Evolutionary conservation across 768 basidiomycete genomes (phyloP), one percentile per base, ranked within the genome.

Genomic region (Tricholoma furcatifolium): DNA sequence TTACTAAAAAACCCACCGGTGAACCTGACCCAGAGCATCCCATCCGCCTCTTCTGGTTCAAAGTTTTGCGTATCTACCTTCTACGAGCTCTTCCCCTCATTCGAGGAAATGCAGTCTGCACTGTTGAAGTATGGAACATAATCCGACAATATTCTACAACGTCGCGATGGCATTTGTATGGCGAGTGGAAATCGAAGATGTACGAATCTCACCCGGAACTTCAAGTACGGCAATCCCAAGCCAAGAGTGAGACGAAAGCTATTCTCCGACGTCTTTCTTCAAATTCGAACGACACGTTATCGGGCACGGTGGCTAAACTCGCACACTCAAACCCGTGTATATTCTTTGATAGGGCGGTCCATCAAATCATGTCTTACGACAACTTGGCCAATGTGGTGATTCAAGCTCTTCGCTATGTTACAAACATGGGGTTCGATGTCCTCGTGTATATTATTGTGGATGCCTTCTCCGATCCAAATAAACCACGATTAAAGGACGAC

Each of bases 361-460:
- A 87, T 59, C 97, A 98, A 69, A 89, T 98, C 53, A 93, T 93
- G 87, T 87, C 91, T 12, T 99, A 99, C 63, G 91, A 96, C 65
- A 99, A 98, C 68, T 71, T 97, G 48, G 92, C 91, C 9, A 80
- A 79, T 38, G 91, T 94, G 18, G 88, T 98, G 39, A 88, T 98
- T 21, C 93, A 93, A 60, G 89, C 89, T 15, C 76, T 93, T 60
- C 77, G 90, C 65, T 95, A 91, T 70, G 84, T 93, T 58, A 93
- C 93, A 3, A 87, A 87, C 56, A 88, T 99, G 80, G 92, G 92
- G 6, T 98, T 93, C 63, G 97, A 99, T 64, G 92, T 97, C 8
- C 75, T 98, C 10, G 84, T 92, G 15, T 98, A 87, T 65, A 76
- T 91, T 49, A 80, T 97, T 54, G 75, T 99, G 50, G 92, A 96